Percentiles rank a stretch among this genome's conserved stretches.
Conservation (phyloP, 164 flowering plant species). For the Tetrastigma voinierianum region DNA sequence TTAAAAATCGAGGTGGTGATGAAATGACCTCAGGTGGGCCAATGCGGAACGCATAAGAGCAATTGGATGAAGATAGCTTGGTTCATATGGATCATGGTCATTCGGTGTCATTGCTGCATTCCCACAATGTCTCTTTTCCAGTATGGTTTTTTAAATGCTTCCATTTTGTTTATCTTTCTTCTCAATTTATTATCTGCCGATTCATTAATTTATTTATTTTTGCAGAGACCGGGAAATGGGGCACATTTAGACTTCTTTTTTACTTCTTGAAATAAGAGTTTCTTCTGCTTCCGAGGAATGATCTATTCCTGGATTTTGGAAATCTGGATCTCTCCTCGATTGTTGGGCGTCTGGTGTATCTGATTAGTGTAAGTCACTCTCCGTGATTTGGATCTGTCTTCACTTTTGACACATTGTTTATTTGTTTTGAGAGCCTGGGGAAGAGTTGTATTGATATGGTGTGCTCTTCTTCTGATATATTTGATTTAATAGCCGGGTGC, state of each 20-base stretch:
- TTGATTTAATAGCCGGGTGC: not conserved
- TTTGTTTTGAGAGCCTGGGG: not conserved
- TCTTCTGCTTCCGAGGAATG: not conserved
- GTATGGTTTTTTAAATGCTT: not conserved
- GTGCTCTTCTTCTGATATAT: not conserved
- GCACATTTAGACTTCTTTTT: conserved; percentile 3
- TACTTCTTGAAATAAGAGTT: conserved; percentile 13
- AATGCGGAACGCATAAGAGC: not conserved
- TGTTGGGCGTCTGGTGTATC: not conserved
- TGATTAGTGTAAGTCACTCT: conserved; percentile 15
- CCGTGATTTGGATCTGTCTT: not conserved
- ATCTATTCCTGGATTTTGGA: conserved; percentile 21
- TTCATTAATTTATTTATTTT: no score
- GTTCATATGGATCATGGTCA: conserved; percentile 10
- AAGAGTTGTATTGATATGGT: not conserved
- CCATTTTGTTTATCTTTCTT: not conserved
- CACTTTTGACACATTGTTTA: not conserved
- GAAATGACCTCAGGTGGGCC: no score
- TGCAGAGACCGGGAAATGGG: conserved; percentile 6
- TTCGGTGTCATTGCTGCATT: conserved; percentile 16
- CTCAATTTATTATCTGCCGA: not conserved
- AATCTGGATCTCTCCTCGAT: conserved; percentile 13
- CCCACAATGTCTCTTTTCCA: conserved; percentile 2
- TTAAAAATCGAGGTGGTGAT: not conserved
- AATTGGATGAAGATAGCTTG: conserved; percentile 28